Percentiles rank a stretch among this genome's conserved stretches.
Conservation (phyloP, 441 rosid genomes). For the Pelargonium cotyledonis region DNA sequence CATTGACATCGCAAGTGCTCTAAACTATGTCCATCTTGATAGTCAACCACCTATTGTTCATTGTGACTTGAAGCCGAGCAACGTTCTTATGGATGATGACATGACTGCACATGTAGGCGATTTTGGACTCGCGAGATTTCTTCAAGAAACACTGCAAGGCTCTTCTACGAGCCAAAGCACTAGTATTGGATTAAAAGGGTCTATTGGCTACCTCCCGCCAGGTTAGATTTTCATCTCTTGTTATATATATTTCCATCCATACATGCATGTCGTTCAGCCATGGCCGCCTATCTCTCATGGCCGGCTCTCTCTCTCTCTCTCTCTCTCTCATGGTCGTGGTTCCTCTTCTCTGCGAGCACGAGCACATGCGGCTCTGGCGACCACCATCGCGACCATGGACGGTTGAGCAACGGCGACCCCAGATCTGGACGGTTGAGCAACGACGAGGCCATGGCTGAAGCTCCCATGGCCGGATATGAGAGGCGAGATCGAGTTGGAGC, state of each 20-base stretch:
- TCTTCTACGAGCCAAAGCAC: background rate
- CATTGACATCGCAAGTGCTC: background rate
- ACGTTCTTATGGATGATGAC: background rate
- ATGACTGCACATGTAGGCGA: constrained; percentile 9
- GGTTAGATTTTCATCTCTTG: background rate
- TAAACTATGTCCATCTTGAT: constrained; percentile 11
- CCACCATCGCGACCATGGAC: no score
- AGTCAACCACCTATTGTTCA: background rate
- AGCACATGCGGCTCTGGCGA: no score
- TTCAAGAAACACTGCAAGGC: background rate
- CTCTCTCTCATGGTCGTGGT: no score
- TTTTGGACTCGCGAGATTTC: constrained; percentile 8
- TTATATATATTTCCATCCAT: background rate
- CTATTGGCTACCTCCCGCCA: background rate
- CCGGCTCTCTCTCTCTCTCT: no score
- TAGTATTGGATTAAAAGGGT: background rate
- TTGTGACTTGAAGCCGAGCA: constrained; percentile 19
- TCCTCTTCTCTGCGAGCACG: no score
- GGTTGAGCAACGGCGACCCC: no score
- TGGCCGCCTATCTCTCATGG: no score
- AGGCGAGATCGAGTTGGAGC: no score
- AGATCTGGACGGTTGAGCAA: no score
- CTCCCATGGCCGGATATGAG: no score
- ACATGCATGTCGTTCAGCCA: no score
- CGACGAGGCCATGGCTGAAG: no score